These are phyloP conservation scores for Sugiyamaella japonica DNA, from an alignment of 1,139 yeast species.

Conservation along the genomic window DNA sequence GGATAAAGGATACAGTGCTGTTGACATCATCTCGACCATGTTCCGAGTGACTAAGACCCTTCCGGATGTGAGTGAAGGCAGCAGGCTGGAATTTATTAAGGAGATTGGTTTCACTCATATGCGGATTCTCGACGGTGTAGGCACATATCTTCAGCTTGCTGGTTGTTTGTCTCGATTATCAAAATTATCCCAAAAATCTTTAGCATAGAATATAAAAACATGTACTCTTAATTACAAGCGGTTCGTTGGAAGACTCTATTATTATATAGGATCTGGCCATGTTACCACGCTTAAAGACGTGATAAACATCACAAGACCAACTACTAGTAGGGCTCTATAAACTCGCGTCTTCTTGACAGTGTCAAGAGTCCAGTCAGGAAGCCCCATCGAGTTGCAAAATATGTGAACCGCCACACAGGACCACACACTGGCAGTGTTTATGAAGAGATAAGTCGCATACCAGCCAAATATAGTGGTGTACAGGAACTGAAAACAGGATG, in stretches of 20 bases:
- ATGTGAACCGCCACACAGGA: conserved; percentile 64
- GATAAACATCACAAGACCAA: conserved; percentile 48
- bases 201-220: not conserved
- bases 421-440: conserved; percentile 58
- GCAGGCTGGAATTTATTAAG: conserved; percentile 71
- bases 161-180: conserved; percentile 73
- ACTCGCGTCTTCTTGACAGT: conserved; percentile 27
- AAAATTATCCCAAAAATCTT: conserved; percentile 17
- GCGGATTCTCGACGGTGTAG: conserved; percentile 91
- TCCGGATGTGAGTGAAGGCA: conserved; percentile 63
- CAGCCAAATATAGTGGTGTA: conserved; percentile 84
- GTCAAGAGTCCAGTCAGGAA: conserved; percentile 52
- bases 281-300: conserved; percentile 10
- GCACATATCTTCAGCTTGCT: conserved; percentile 79
- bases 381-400: conserved; percentile 76
- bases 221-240: no score
- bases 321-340: conserved; percentile 48
- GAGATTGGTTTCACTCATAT: conserved; percentile 89
- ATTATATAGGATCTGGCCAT: conserved; percentile 12
- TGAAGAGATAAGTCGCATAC: conserved; percentile 62
- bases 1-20: conserved; percentile 90
- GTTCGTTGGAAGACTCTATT: not conserved
- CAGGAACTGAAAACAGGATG: conserved; percentile 56
- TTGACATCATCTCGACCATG: conserved; percentile 87
- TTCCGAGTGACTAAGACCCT: conserved; percentile 83